Evolutionary conservation across 2,329 filamentous ascomycete genomes (phyloP).

Genomic region (Rhinocladiella mackenziei): DNA sequence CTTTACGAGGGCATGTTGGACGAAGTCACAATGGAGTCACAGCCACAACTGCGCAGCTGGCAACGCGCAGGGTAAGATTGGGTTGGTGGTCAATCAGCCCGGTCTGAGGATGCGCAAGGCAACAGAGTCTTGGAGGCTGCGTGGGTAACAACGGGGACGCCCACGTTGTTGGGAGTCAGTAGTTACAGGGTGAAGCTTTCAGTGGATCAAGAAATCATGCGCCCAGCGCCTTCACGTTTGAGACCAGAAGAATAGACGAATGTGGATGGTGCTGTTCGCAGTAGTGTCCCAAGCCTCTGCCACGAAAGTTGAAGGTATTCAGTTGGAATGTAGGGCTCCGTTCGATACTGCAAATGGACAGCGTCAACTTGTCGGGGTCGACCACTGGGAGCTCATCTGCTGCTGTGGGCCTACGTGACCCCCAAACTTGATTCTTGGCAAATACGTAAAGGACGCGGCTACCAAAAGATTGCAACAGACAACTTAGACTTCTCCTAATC

Average conservation of each 20-base stretch:
- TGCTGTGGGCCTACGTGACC: too few relatives aligned
- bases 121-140: neutral
- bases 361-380: too few relatives aligned
- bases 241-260: too few relatives aligned
- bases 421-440: too few relatives aligned
- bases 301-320: too few relatives aligned
- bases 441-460: too few relatives aligned
- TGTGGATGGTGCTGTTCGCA: neutral
- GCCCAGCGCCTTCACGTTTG: neutral
- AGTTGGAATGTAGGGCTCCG: too few relatives aligned
- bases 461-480: too few relatives aligned
- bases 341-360: too few relatives aligned
- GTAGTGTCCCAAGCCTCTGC: neutral
- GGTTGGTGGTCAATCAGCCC: neutral
- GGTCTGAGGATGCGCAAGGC: neutral
- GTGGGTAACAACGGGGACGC: neutral
- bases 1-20: slow-evolving; percentile 3
- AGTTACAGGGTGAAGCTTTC: neutral
- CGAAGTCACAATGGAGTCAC: slow-evolving; percentile 2
- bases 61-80: neutral
- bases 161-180: neutral
- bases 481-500: too few relatives aligned
- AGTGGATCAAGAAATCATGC: neutral
- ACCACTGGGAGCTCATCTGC: too few relatives aligned
- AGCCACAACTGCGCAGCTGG: neutral